Base-by-base conservation (phyloP, 345 rosid species). In the Gynandropsis gynandra region DNA sequence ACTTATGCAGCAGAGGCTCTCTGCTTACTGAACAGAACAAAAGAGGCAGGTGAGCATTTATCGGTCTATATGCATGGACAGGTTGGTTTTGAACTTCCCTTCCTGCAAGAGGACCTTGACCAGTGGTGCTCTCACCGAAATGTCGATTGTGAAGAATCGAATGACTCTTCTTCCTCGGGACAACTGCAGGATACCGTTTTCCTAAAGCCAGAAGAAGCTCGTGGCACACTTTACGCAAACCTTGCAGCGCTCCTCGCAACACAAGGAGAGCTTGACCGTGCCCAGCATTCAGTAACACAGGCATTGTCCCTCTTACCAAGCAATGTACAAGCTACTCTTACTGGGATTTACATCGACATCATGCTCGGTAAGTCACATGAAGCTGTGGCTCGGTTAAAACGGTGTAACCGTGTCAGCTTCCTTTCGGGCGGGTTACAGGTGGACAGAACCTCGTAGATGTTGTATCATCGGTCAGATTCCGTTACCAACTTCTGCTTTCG, bases 1-100 rank as follows among this genome's bases (percentile, higher is more conserved):
- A 50, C 80, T 7, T 93, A 93, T 68, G 92, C 82, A 49, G 97
- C 97, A 2, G 99, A 93, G 80, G 94, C 99, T 12, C 95, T 93
- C 21, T 93, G 95, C 76, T 54, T 77, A 69, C 72, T 93, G 69
- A 74, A 80, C 80, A 79, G 70, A 59, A 81, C 88, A 9, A 60
- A 70, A 36, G 99, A 88, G 61, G 99, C 97, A 5, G 85, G 82
- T 0, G 83, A 73, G 39, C 90, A 85, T 69, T 76, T 93, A 63
- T 81, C 80, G 5, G 39, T 52, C 44, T 93, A 85, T 60, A 50
- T 93, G 35, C 69, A 83, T 11, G 82, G 80, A 40, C 89, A 69
- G 54, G 72, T 53, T 58, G 68, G 73, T 56, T 69, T 93, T 18
- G 79, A 71, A 54, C 38, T 77, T 52, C 99, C 99, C 5, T 93